phyloP scores from a whole-genome alignment of 805 yeast species.

The Sugiyamaella lignohabitans region DNA sequence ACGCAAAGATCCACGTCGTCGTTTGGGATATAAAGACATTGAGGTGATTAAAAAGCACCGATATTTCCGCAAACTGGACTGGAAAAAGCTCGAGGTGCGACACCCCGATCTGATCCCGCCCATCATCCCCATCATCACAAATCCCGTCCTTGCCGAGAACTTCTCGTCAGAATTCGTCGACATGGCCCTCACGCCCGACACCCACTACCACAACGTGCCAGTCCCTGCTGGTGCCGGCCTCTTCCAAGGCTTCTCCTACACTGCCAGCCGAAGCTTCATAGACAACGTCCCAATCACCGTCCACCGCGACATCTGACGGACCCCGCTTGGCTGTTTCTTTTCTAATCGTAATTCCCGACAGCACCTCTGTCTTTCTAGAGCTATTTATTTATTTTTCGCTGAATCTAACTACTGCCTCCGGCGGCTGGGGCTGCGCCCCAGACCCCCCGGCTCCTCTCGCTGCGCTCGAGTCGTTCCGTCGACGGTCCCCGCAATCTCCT shows the following conservation, averaged over 20 bases:
- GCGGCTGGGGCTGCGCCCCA: too few species aligned
- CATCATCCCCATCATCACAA: slow-evolving; percentile 72
- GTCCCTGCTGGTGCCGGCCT: slow-evolving; percentile 12
- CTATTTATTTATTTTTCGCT: too few species aligned
- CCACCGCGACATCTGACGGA: too few species aligned
- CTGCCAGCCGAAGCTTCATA: slow-evolving; percentile 33
- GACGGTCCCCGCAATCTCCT: too few species aligned
- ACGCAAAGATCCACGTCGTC: slow-evolving; percentile 61
- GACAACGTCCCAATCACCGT: too few species aligned
- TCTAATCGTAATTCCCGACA: too few species aligned
- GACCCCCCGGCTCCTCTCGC: too few species aligned
- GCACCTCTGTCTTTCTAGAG: too few species aligned
- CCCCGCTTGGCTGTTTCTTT: too few species aligned
- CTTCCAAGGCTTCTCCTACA: slow-evolving; percentile 34
- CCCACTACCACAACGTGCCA: slow-evolving; percentile 8
- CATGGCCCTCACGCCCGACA: slow-evolving; percentile 39
- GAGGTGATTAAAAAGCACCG: slow-evolving; percentile 53
- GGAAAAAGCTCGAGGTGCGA: slow-evolving; percentile 52
- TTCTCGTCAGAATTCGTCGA: slow-evolving; percentile 75
- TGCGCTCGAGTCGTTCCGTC: too few species aligned
- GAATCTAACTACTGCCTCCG: too few species aligned
- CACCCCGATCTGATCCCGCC: slow-evolving; percentile 56
- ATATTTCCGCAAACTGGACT: slow-evolving; percentile 70
- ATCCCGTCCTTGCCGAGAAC: slow-evolving; percentile 78
- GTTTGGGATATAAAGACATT: slow-evolving; percentile 55